phyloP scores from a whole-genome alignment of 345 rosid species.

The Hibiscus tridactylites region DNA sequence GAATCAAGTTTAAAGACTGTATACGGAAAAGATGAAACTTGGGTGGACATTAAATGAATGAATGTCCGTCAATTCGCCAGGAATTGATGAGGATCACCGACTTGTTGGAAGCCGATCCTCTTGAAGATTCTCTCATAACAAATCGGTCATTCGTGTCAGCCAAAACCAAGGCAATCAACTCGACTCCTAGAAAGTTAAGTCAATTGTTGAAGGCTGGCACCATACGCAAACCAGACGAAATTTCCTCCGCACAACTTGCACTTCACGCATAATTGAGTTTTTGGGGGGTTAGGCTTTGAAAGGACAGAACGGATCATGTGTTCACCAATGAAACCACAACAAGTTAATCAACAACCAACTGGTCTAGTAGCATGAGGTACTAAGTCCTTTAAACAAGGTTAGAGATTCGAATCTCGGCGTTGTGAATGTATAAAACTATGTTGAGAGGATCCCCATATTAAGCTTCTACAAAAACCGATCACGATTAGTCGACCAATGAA shows the following conservation, averaged over 20 bases:
- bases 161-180: background rate
- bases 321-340: background rate
- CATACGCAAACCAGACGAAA: background rate
- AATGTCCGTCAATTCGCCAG: too few species aligned
- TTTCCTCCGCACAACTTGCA: slow-evolving; percentile 2
- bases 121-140: background rate
- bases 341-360: too few species aligned
- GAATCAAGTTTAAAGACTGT: too few species aligned
- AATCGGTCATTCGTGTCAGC: background rate
- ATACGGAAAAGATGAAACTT: too few species aligned
- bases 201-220: background rate
- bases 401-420: too few species aligned
- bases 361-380: too few species aligned
- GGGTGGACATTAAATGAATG: too few species aligned
- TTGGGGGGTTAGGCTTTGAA: background rate
- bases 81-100: background rate
- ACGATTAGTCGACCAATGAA: too few species aligned
- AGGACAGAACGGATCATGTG: background rate
- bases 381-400: too few species aligned
- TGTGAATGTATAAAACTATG: too few species aligned
- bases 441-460: too few species aligned
- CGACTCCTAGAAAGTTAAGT: background rate
- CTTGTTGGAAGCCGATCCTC: background rate
- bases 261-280: slow-evolving; percentile 4
- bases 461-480: too few species aligned